Percentiles rank a stretch among this genome's conserved stretches.
These are phyloP conservation scores for Glaciozyma martinii DNA, from an alignment of 768 basidiomycete genomes.

Conservation along the genomic window DNA sequence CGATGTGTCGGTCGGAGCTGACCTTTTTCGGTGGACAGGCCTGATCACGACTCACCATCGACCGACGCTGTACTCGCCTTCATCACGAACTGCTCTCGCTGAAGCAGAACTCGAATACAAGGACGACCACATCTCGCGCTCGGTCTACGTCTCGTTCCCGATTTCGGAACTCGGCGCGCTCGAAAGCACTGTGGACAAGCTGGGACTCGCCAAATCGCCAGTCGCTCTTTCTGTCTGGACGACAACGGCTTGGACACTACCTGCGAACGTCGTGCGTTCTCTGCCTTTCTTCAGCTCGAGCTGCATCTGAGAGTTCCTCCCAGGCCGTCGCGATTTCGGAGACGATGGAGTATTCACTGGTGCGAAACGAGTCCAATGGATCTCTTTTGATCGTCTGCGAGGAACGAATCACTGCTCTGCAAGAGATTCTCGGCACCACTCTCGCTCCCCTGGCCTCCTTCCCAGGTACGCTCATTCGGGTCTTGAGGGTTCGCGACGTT, in stretches of 20 bases:
- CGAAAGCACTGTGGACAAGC: constrained; percentile 3
- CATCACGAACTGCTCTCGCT: constrained; percentile 83
- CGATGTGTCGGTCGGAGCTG: neutral
- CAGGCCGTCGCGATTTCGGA: constrained; percentile 83
- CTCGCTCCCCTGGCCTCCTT: constrained; percentile 36
- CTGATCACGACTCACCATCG: constrained; percentile 77
- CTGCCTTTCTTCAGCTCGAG: neutral
- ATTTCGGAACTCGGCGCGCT: constrained; percentile 40
- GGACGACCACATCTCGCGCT: constrained; percentile 77
- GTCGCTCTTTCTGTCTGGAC: constrained; percentile 80
- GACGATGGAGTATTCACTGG: constrained; percentile 58
- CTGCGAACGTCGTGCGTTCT: constrained; percentile 74
- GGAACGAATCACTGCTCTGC: constrained; percentile 39
- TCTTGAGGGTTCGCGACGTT: neutral
- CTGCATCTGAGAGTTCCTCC: constrained; percentile 3
- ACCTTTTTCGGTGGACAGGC: constrained; percentile 48
- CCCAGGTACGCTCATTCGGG: constrained; percentile 25
- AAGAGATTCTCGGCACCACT: constrained; percentile 36
- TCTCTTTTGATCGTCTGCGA: constrained; percentile 40
- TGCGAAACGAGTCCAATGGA: constrained; percentile 36
- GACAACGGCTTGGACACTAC: constrained; percentile 94
- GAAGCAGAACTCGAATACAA: constrained; percentile 89
- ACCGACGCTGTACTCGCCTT: constrained; percentile 91
- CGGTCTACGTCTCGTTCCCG: constrained; percentile 73
- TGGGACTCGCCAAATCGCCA: constrained; percentile 14